Evolutionary conservation across 495 filamentous ascomycete species (phyloP).

Genomic region (Aspergillus bridgeri): DNA sequence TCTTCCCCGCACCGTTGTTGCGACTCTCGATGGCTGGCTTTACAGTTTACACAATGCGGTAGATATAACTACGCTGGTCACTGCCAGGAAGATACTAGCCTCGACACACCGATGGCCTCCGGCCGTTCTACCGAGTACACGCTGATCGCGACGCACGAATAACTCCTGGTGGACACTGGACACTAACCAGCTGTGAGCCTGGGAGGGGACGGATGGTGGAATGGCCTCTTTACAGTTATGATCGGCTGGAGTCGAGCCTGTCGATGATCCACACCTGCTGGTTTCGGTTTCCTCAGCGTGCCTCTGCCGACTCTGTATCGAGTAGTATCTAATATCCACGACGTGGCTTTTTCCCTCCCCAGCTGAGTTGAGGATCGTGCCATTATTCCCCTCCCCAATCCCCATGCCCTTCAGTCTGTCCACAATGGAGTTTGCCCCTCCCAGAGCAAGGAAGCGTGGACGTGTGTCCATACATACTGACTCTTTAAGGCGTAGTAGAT

Average conservation of each 20-base stretch:
- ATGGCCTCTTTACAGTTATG: not conserved
- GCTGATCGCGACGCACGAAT: too few species aligned
- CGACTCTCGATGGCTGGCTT: not conserved
- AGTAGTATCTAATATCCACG: slow-evolving; percentile 1
- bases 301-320: not conserved
- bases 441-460: too few species aligned
- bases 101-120: too few species aligned
- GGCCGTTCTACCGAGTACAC: too few species aligned
- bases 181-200: too few species aligned
- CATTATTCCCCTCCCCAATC: not conserved
- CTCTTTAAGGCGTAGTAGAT: too few species aligned
- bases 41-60: too few species aligned
- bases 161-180: too few species aligned
- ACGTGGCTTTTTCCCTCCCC: not conserved
- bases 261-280: slow-evolving; percentile 7
- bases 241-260: slow-evolving; percentile 2
- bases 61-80: too few species aligned
- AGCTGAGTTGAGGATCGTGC: slow-evolving; percentile 2
- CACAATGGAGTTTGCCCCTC: not conserved
- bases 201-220: not conserved
- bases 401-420: not conserved
- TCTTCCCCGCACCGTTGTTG: slow-evolving; percentile 25
- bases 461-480: not conserved
- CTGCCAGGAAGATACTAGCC: too few species aligned
- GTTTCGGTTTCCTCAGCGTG: not conserved